These are phyloP conservation scores for Debaryomyces singareniensis DNA, from an alignment of 1,139 yeast genomes.

Conservation along the genomic window DNA sequence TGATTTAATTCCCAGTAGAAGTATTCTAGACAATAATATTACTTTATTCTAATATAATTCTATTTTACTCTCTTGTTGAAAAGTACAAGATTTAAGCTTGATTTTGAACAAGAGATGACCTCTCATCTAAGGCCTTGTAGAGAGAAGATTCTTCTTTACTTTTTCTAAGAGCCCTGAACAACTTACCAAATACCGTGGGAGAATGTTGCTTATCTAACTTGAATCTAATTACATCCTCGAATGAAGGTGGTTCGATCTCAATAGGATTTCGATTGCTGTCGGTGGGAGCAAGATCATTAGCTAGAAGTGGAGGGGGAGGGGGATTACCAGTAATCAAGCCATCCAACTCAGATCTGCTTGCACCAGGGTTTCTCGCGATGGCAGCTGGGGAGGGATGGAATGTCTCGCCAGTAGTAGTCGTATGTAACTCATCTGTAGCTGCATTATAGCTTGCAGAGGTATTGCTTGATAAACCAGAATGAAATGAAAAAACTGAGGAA, in stretches of 20 bases:
- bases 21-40: too few relatives aligned
- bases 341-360: slow-evolving; percentile 25
- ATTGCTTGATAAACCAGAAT: slow-evolving; percentile 20
- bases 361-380: slow-evolving; percentile 32
- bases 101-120: too few relatives aligned
- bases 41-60: too few relatives aligned
- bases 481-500: slow-evolving; percentile 40
- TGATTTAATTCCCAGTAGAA: too few relatives aligned
- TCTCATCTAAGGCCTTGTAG: too few relatives aligned
- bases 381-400: slow-evolving; percentile 31
- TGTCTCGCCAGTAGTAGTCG: slow-evolving; percentile 14
- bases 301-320: slow-evolving; percentile 10
- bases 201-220: slow-evolving; percentile 18
- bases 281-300: slow-evolving; percentile 14
- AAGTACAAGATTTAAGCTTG: too few relatives aligned
- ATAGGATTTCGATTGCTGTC: slow-evolving; percentile 20
- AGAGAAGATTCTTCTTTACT: too few relatives aligned
- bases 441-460: slow-evolving; percentile 12
- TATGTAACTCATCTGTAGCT: slow-evolving; percentile 5
- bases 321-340: slow-evolving; percentile 27
- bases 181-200: too few relatives aligned
- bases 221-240: slow-evolving; percentile 23
- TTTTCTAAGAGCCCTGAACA: too few relatives aligned
- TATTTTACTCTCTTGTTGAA: too few relatives aligned
- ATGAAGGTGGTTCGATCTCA: slow-evolving; percentile 36